phyloP scores from a whole-genome alignment of 1,139 yeast species.

The Debaryomyces subglobosus region DNA sequence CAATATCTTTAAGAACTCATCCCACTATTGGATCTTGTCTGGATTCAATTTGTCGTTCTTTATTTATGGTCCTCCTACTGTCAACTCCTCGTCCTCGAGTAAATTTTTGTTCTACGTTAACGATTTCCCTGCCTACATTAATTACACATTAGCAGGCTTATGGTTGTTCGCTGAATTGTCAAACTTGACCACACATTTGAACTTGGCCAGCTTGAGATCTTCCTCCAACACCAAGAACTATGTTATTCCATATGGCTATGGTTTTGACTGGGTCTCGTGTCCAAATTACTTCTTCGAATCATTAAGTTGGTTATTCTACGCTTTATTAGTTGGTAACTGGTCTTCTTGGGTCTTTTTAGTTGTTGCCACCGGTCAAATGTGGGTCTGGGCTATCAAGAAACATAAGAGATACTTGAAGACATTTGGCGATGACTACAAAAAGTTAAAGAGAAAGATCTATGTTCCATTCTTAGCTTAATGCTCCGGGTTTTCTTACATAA shows the following conservation, averaged over 20 bases:
- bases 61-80: slow-evolving; percentile 69
- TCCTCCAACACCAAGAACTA: slow-evolving; percentile 28
- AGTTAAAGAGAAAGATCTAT: slow-evolving; percentile 62
- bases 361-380: slow-evolving; percentile 80
- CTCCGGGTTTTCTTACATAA: neutral
- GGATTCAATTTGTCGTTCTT: slow-evolving; percentile 74
- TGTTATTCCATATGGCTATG: slow-evolving; percentile 42
- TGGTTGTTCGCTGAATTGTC: slow-evolving; percentile 74
- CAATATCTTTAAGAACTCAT: slow-evolving; percentile 84
- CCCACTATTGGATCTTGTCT: slow-evolving; percentile 88
- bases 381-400: slow-evolving; percentile 75
- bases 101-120: slow-evolving; percentile 36
- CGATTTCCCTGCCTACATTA: slow-evolving; percentile 27
- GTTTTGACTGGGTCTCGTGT: slow-evolving; percentile 51
- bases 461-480: slow-evolving; percentile 45
- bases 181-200: slow-evolving; percentile 70
- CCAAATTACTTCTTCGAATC: slow-evolving; percentile 94
- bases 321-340: slow-evolving; percentile 77
- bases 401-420: slow-evolving; percentile 67
- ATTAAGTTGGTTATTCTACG: slow-evolving; percentile 69
- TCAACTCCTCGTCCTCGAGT: slow-evolving; percentile 18
- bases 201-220: slow-evolving; percentile 58
- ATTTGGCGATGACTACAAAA: slow-evolving; percentile 77
- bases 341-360: slow-evolving; percentile 69
- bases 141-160: slow-evolving; percentile 38